Evolutionary conservation across 495 filamentous ascomycete species (phyloP), one percentile per base, ranked within the genome.

Genomic region (Tetracladium setigerum): DNA sequence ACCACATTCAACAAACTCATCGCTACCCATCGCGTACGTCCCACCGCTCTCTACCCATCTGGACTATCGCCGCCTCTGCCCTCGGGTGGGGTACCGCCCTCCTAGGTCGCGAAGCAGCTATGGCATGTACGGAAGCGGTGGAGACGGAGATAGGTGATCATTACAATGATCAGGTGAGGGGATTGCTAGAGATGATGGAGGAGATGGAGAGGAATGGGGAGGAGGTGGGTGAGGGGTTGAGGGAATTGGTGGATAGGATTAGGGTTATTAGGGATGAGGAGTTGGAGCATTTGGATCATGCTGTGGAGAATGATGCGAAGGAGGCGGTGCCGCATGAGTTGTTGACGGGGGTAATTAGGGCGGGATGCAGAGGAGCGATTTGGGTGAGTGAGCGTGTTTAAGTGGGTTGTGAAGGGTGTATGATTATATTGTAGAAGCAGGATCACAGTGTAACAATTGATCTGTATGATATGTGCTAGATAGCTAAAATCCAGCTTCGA

Each of bases 121-220:
- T 98, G 92, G 92, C 94, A 17, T 98, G 92, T 61, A 98, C 92
- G 10, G 92, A 98, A 67, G 92, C 92, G 5, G 89, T 98, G 24
- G 92, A 98, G 70, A 98, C 94, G 24, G 92, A 97, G 71, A 98
- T 98, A 53, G 92, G 94, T 0, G 78, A 77, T 13, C 92, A 98
- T 64, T 98, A 98, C 62, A 98, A 98, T 62, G 82, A 81, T 34
- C 92, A 98, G 67, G 85, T 98, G 30, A 66, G 86, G 40, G 71
- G 74, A 33, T 69, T 98, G 58, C 58, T 97, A 24, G 77, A 79
- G 47, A 96, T 95, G 87, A 73, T 87, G 52, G 72, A 76, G 27
- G 75, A 82, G 59, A 76, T 74, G 72, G 67, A 77, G 58, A 56
- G 60, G 15, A 61, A 72, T 35, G 90, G 89, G 4, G 83, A 91